Evolutionary conservation across 2,329 filamentous ascomycete genomes (phyloP), one percentile per base, ranked within the genome.

Genomic region (Beauveria bassiana): DNA sequence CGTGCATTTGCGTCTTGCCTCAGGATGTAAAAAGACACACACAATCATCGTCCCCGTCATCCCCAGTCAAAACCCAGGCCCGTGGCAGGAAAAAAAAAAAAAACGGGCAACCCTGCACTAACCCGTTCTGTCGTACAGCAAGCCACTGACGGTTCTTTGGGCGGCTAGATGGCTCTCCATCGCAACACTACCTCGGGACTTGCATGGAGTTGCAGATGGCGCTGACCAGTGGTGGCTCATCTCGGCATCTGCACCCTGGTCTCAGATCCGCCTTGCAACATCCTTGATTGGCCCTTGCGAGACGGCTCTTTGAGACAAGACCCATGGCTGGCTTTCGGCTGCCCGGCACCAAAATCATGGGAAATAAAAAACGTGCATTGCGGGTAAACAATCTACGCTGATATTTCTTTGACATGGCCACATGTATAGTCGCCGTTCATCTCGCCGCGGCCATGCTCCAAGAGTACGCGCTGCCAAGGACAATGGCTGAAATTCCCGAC

Each of bases 381-480:
- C 12, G 34, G 24, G 24, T 4, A 26, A 42, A 43, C 2, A 58
- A 26, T 20, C 18, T 1, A 16, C n/a, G 42, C 12, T 3, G 18
- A 12, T 14, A 42, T 40, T 53, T 16, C 26, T 51, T 54, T 38
- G 34, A 6, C 34, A 16, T 38, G 34, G 34, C 34, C 5, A 31
- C 6, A 49, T 47, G 43, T 47, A 47, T 47, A 47, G 12, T 34
- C 2, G 9, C 12, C 34, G 14, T 28, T 26, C 42, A 53, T 45
- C 31, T 60, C 24, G 20, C 53, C 24, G 20, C 40, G 47, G 20
- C 26, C 14, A 49, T n/a, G 18, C 26, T 22, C 14, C n/a, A 26
- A 12, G n/a, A 18, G 24, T 55, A 61, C 59, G 59, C 59, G 59
- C 59, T 43, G 51, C 59, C 51, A 61, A 55, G 59, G 26, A 53